Percentiles rank a stretch among this genome's conserved stretches.
Conservation (phyloP, 495 filamentous ascomycete species). For the Aspergillus ostianus region DNA sequence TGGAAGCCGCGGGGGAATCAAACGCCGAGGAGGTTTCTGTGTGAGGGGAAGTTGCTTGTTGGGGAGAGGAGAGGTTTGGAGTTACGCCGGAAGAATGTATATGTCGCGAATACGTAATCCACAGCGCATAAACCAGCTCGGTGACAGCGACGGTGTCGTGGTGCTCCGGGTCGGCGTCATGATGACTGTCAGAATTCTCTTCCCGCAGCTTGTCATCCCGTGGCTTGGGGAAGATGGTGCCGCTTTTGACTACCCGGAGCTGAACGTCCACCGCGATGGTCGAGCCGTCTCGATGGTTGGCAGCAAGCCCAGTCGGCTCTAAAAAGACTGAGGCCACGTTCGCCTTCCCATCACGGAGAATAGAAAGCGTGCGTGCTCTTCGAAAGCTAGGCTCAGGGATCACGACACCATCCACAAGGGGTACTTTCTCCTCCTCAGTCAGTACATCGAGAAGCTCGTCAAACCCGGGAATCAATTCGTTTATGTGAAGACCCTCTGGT, state of each 20-base stretch:
- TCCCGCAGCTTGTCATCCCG: slow-evolving; percentile 13
- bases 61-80: slow-evolving; percentile 46
- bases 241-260: slow-evolving; percentile 91
- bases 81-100: slow-evolving; percentile 69
- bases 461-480: slow-evolving; percentile 80
- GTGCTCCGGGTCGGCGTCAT: slow-evolving; percentile 35
- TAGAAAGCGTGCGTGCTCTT: slow-evolving; percentile 78
- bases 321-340: slow-evolving; percentile 71
- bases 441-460: slow-evolving; percentile 77
- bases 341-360: slow-evolving; percentile 74
- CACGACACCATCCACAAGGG: slow-evolving; percentile 88
- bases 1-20: slow-evolving; percentile 12
- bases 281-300: slow-evolving; percentile 83
- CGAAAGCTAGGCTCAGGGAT: slow-evolving; percentile 95
- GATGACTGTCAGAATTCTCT: slow-evolving; percentile 34
- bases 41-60: slow-evolving; percentile 19
- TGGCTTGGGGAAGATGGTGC: slow-evolving; percentile 51
- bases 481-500: slow-evolving; percentile 76
- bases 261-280: slow-evolving; percentile 92
- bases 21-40: slow-evolving; percentile 19
- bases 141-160: slow-evolving; percentile 50
- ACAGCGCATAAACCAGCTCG: slow-evolving; percentile 90
- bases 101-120: slow-evolving; percentile 94
- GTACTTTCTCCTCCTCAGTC: slow-evolving; percentile 80
- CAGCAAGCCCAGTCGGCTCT: slow-evolving; percentile 76